phyloP scores from a whole-genome alignment of 2,329 filamentous ascomycete species.

The Calonectria pseudoreteaudii region DNA sequence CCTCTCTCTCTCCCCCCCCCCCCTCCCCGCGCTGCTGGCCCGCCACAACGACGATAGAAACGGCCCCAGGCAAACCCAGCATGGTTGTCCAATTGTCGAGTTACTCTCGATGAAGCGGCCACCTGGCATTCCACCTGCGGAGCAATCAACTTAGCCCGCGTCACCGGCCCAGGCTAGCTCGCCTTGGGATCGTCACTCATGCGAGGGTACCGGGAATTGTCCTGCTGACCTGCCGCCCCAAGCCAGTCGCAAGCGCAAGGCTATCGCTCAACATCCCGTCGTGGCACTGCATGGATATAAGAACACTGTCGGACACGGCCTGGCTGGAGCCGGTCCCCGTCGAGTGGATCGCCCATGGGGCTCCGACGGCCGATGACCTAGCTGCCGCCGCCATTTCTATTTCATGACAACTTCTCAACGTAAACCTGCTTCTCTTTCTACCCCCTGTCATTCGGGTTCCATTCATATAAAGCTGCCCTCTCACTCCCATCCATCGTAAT shows the following conservation, averaged over 20 bases:
- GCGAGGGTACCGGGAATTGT: slow-evolving; percentile 26
- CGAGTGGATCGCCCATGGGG: neutral
- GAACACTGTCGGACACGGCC: neutral
- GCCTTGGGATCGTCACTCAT: slow-evolving; percentile 25
- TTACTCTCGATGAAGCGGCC: slow-evolving; percentile 8
- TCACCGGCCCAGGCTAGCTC: slow-evolving; percentile 26
- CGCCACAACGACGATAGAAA: neutral
- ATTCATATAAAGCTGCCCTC: neutral
- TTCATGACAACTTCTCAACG: slow-evolving; percentile 31
- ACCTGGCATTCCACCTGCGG: slow-evolving; percentile 18
- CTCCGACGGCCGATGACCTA: slow-evolving; percentile 8
- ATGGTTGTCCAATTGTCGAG: neutral
- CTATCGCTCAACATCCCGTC: slow-evolving; percentile 20
- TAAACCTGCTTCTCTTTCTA: neutral
- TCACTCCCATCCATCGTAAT: neutral
- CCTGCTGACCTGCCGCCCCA: slow-evolving; percentile 32
- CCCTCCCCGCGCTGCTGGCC: neutral
- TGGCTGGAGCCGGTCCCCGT: neutral
- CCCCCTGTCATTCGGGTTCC: slow-evolving; percentile 17
- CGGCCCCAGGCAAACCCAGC: neutral
- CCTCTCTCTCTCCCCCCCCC: neutral
- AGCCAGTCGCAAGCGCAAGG: slow-evolving; percentile 24
- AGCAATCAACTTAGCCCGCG: slow-evolving; percentile 10
- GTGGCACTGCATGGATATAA: slow-evolving; percentile 30
- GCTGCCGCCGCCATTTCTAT: slow-evolving; percentile 16